Conservation (phyloP, 2,329 filamentous ascomycete genomes). For the Penicillium sp. region DNA sequence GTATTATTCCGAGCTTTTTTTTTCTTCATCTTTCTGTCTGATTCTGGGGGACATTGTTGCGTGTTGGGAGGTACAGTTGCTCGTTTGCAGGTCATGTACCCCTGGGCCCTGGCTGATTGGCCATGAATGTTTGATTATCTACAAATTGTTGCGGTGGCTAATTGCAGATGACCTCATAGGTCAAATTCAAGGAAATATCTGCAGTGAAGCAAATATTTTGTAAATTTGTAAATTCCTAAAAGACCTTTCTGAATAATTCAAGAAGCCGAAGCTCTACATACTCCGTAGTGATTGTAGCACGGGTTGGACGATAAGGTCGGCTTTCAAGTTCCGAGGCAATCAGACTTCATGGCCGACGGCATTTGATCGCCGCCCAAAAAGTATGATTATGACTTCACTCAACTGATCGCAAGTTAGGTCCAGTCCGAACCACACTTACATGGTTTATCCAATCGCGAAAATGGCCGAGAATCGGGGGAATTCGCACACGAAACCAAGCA, state of each 20-base stretch:
- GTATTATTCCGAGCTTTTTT: background rate
- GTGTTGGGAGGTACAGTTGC: background rate
- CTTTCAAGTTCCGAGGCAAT: conserved; percentile 35
- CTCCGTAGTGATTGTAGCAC: background rate
- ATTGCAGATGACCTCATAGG: background rate
- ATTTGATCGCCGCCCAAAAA: conserved; percentile 26
- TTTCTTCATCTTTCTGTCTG: background rate
- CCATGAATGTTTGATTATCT: background rate
- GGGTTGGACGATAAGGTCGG: conserved; percentile 22
- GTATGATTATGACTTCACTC: conserved; percentile 10
- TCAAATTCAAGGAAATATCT: background rate
- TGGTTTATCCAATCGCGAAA: background rate
- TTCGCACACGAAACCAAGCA: conserved; percentile 4
- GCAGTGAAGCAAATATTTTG: background rate
- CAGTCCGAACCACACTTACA: background rate
- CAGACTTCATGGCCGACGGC: conserved; percentile 24
- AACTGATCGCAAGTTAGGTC: conserved; percentile 2
- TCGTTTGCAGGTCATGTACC: conserved; percentile 6
- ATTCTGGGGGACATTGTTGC: background rate
- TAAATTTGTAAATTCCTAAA: too few species aligned
- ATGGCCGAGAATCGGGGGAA: conserved; percentile 19
- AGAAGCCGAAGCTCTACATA: background rate
- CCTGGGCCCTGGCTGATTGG: background rate
- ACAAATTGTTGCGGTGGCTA: background rate
- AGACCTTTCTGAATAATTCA: too few species aligned